These are phyloP conservation scores for Skeletonema costatum DNA, from an alignment of 108 stramenopile species.

Conservation along the genomic window DNA sequence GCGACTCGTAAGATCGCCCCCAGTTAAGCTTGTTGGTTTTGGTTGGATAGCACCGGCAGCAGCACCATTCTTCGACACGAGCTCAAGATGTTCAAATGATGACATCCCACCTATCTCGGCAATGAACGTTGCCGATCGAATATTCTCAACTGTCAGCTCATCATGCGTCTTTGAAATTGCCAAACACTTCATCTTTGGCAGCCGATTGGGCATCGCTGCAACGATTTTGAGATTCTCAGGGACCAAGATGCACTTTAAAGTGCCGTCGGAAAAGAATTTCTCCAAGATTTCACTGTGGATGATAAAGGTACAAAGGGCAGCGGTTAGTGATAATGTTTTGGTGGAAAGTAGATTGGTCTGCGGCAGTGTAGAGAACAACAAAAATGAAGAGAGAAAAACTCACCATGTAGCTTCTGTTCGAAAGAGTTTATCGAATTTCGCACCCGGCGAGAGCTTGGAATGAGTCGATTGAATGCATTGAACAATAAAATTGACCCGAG, in stretches of 20 bases:
- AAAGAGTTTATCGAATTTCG: constrained; percentile 82
- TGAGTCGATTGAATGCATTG: constrained; percentile 38
- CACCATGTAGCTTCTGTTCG: constrained; percentile 70
- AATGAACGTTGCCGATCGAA: constrained; percentile 41
- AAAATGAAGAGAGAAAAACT: constrained; percentile 6
- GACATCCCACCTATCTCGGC: constrained; percentile 66
- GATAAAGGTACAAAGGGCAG: background rate
- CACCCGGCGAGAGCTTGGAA: constrained; percentile 52
- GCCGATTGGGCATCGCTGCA: constrained; percentile 43
- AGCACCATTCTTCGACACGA: constrained; percentile 76
- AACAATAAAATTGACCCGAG: constrained; percentile 32
- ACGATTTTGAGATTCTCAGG: constrained; percentile 53
- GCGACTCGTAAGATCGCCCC: constrained; percentile 87
- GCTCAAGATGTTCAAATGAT: constrained; percentile 85
- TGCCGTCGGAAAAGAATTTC: constrained; percentile 32
- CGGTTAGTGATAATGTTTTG: background rate
- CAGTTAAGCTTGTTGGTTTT: constrained; percentile 74
- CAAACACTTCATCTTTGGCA: constrained; percentile 65
- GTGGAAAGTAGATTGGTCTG: background rate
- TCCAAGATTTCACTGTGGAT: constrained; percentile 41
- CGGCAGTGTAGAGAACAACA: background rate
- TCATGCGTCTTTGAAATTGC: constrained; percentile 58
- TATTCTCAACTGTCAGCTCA: constrained; percentile 51
- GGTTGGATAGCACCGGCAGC: constrained; percentile 79
- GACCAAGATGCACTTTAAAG: constrained; percentile 50